phyloP scores from a whole-genome alignment of 495 filamentous ascomycete genomes.

The Hypoxylon cercidicola region DNA sequence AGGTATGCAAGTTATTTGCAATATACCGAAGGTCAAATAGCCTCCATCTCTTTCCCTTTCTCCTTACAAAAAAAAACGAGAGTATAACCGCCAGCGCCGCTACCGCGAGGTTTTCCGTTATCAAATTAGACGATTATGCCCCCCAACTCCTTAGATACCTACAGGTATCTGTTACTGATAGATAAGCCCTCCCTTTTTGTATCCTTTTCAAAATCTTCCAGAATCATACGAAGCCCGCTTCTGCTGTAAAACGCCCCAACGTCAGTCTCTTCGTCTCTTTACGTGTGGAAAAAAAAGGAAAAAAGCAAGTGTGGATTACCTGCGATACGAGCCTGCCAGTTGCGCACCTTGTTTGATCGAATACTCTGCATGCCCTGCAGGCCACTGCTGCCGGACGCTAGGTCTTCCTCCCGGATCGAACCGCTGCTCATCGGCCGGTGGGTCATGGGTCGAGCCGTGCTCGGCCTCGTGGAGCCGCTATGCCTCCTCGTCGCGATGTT shows the following conservation, averaged over 20 bases:
- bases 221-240: slow-evolving; percentile 42
- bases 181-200: slow-evolving; percentile 7
- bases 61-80: slow-evolving; percentile 12
- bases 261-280: slow-evolving; percentile 32
- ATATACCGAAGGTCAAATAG: neutral
- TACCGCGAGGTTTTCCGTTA: slow-evolving; percentile 11
- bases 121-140: slow-evolving; percentile 6
- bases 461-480: slow-evolving; percentile 25
- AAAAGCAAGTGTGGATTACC: slow-evolving; percentile 43
- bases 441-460: slow-evolving; percentile 18
- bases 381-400: slow-evolving; percentile 35
- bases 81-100: slow-evolving; percentile 29
- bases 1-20: slow-evolving; percentile 1
- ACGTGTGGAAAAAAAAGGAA: slow-evolving; percentile 10
- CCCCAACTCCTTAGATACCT: slow-evolving; percentile 21
- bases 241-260: slow-evolving; percentile 30
- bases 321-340: slow-evolving; percentile 56
- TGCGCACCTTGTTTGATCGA: slow-evolving; percentile 45
- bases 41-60: neutral
- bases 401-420: slow-evolving; percentile 32
- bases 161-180: slow-evolving; percentile 13
- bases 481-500: slow-evolving; percentile 36
- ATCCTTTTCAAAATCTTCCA: neutral
- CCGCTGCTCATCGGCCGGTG: slow-evolving; percentile 27
- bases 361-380: slow-evolving; percentile 42